Evolutionary conservation across 1,284 basidiomycete species (phyloP).

Genomic region (Heterobasidion irregulare): DNA sequence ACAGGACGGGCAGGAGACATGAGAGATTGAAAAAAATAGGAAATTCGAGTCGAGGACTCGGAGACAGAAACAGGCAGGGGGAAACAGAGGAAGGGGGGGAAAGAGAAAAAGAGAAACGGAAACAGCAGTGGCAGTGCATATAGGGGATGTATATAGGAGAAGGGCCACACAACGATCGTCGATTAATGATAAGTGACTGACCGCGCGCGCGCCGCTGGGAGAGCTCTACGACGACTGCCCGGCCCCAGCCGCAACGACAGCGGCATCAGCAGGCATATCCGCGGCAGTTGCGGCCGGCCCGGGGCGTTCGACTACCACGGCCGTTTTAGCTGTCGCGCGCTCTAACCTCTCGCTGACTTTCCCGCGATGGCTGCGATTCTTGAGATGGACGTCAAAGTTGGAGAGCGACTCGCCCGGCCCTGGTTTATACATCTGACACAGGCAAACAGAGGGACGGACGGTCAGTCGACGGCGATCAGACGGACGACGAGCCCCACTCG

Average conservation of each 20-base stretch:
- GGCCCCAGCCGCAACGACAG: constrained; percentile 1
- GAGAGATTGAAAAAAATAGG: no score
- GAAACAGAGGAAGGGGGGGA: background rate
- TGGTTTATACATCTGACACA: constrained; percentile 76
- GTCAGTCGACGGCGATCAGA: constrained; percentile 5
- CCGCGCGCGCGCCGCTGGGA: no score
- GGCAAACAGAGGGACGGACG: constrained; percentile 1
- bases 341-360: constrained; percentile 31
- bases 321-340: background rate
- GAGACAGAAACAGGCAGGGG: background rate
- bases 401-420: constrained; percentile 76
- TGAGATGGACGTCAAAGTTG: constrained; percentile 92
- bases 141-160: background rate
- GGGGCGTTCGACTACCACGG: no score
- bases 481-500: constrained; percentile 1
- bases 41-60: no score
- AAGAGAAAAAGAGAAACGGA: background rate
- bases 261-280: background rate
- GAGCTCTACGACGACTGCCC: background rate
- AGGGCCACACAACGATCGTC: background rate
- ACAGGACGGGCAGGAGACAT: no score
- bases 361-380: constrained; percentile 62
- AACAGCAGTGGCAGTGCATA: background rate
- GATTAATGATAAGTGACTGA: background rate
- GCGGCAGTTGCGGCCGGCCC: no score